Base-by-base conservation (phyloP, 805 yeast genomes). In the Pichia cabralensis region DNA sequence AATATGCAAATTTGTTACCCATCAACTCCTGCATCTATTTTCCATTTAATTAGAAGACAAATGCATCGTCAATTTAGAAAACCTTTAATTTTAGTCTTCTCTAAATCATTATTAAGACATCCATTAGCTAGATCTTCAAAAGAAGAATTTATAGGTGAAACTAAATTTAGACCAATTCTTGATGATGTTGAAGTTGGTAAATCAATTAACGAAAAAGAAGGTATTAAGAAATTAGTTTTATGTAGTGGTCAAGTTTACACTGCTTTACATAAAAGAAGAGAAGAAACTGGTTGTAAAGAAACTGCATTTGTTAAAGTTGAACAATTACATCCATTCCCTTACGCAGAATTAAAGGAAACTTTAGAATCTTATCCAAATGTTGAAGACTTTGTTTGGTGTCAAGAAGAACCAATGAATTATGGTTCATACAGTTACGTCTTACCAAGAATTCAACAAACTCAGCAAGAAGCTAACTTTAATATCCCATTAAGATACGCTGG, bases 271-370 rank as follows among this genome's bases (percentile, higher is more conserved):
- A 89, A 86, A 77, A 82, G 74, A 60, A 89, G 98, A 67, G 83
- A 74, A 38, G 58, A 77, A 18, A 48, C 81, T 41, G 82, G 69
- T 33, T 79, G 83, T 62, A 84, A 74, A 61, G 75, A 75, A 49
- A 85, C 96, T 40, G 96, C 97, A 3, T 68, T 92, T 60, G 61
- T 88, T 53, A 84, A 78, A 65, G 54, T 92, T 50, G 99, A 92
- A 66, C 97, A 92, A 69, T 58, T 88, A 53, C 96, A 92, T 58
- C 99, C 99, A 62, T 92, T 92, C 96, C 98, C 98, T 63, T 92
- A 68, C 65, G 88, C 92, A 37, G 96, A 84, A 67, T 64, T 92
- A 51, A 80, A 84, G 56, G 96, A 89, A 48, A 65, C 84, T 19
- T 65, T 92, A 50, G 68, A 81, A 63, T 58, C 76, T 31, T 92